Evolutionary conservation across 352 stramenopile species (phyloP), one percentile per base, ranked within the genome.

Genomic region (Saprolegnia parasitica): DNA sequence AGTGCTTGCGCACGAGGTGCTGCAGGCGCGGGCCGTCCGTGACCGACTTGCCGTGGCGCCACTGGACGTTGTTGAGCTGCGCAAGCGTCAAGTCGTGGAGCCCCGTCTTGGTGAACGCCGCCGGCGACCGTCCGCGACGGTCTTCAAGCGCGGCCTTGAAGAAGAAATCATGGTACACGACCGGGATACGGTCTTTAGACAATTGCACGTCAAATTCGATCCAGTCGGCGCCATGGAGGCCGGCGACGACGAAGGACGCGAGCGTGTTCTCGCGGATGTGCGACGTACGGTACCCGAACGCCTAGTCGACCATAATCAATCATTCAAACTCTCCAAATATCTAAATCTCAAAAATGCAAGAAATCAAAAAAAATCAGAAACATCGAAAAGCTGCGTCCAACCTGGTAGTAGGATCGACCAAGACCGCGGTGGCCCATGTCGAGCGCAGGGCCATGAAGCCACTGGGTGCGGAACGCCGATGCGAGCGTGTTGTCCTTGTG

Each of bases 201-300:
- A 93, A 72, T 68, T 93, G 86, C 1, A 93, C 86, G 64, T 93
- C 86, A 72, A 93, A 91, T 65, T 93, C 86, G 21, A 93, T 83
- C 71, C 89, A 90, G 64, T 93, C 82, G 13, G 86, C 86, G 56
- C 86, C 84, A 42, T 75, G 86, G 13, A 75, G 72, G 35, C 83
- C 81, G 10, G 83, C 86, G 16, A 93, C 67, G 63, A 91, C 79
- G 60, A 93, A 86, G 24, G 83, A 91, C 11, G 81, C 76, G 5
- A 93, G 65, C 8, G 83, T 91, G 52, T 93, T 93, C 74, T 93
- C 86, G 40, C 86, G 80, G 0, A 80, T 90, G 13, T 87, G 55
- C 8, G 83, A 39, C 29, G 46, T 23, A 32, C 62, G 47, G 18
- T 68, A 23, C 18, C 62, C 62, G 35, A 65, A 35, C 32, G 39